A percentile compares a stretch with the other conserved stretches of the same genome.
These are phyloP conservation scores for Eudorina sp. DNA, from an alignment of 139 green algal species.

Conservation along the genomic window DNA sequence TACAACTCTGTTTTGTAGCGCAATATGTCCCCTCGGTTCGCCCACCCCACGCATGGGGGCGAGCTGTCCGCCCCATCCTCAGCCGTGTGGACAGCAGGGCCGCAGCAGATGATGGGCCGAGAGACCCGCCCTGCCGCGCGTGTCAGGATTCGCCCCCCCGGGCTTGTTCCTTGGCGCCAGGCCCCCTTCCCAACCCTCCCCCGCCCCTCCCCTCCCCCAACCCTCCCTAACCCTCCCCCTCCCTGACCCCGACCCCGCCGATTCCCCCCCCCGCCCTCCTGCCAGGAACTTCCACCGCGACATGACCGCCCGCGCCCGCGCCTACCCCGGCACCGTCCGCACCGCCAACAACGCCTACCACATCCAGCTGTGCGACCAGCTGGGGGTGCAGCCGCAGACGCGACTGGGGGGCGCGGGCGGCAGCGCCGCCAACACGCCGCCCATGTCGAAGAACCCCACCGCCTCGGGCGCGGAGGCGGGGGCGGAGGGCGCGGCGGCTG, in stretches of 20 bases:
- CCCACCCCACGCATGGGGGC: too few relatives aligned
- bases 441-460: not conserved
- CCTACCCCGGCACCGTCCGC: slow-evolving; percentile 37
- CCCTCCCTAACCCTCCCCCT: not conserved
- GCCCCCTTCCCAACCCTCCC: not conserved
- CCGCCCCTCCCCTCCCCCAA: not conserved
- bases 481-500: not conserved
- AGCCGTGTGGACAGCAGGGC: too few relatives aligned
- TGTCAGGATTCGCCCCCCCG: too few relatives aligned
- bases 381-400: slow-evolving; percentile 27
- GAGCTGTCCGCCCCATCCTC: too few relatives aligned
- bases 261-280: not conserved
- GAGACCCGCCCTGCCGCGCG: too few relatives aligned
- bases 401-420: not conserved
- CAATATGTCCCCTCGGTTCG: too few relatives aligned
- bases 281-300: slow-evolving; percentile 43
- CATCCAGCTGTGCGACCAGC: not conserved
- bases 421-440: not conserved
- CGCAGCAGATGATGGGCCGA: too few relatives aligned
- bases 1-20: too few relatives aligned
- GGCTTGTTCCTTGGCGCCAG: not conserved
- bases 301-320: slow-evolving; percentile 23
- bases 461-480: not conserved
- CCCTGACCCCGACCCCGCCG: not conserved
- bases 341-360: slow-evolving; percentile 45